Base-by-base conservation (phyloP, 2,329 filamentous ascomycete species). In the Aspergillus spinulosporus region DNA sequence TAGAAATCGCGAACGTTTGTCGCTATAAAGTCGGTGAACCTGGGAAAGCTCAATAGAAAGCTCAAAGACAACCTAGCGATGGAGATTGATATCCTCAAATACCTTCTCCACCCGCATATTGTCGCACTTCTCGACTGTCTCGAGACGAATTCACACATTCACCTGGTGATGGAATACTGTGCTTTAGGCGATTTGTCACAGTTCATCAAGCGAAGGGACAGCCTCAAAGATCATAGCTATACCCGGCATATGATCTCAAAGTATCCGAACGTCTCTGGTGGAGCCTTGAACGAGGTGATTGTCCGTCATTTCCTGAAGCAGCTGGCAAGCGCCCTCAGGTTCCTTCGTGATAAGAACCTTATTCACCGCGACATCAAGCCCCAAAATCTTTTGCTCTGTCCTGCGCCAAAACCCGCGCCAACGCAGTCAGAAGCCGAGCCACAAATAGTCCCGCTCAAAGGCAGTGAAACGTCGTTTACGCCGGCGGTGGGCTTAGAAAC, bases 121-220 rank as follows among this genome's bases (percentile, higher is more conserved):
- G 94, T 97, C 64, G 90, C 92, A 65, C 87, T 99, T 47, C 92
- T 97, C 78, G 91, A 96, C 76, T 97, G 92, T 78, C 84, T 93
- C 73, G 92, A 97, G 74, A 88, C 90, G 0, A 80, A 85, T 3
- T 87, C 88, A 21, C 90, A 96, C 69, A 97, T 97, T 76, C 94
- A 99, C 76, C 84, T 99, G 57, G 88, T 97, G 61, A 99, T 97
- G 93, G 94, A 99, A 77, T 97, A 95, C 76, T 97, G 94, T 77
- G 91, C 96, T 71, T 83, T 99, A 40, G 93, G 94, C 21, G 94
- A 99, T 70, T 78, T 99, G 57, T 96, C 94, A 8, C 82, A 93
- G 52, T 97, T 99, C 75, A 97, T 99, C 78, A 96, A 94, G 81
- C 95, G 94, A 77, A 85, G 93, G 59, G 87, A 93, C 59, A 89